These are phyloP conservation scores for Giardia duodenalis DNA, from an alignment of 208 protist genomes.

Conservation along the genomic window DNA sequence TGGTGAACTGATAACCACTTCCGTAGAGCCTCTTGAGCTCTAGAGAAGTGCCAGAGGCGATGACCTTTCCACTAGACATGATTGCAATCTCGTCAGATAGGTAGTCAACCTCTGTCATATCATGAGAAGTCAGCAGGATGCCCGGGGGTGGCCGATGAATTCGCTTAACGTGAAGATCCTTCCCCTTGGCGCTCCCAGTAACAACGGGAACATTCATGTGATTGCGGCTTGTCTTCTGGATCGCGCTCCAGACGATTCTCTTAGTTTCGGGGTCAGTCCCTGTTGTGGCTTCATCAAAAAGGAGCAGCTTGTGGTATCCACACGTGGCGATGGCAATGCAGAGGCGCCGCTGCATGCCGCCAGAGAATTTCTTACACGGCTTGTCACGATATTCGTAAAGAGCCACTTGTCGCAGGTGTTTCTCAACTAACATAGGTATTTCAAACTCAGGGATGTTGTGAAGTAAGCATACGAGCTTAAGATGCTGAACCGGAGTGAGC, in stretches of 20 bases:
- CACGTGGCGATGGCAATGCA: conserved; percentile 57
- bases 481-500: neutral
- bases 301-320: conserved; percentile 50
- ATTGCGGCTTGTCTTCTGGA: neutral
- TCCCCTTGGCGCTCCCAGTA: neutral
- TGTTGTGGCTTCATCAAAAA: conserved; percentile 53
- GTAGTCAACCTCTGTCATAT: conserved; percentile 24
- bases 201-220: neutral
- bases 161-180: neutral
- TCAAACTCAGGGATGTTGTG: conserved; percentile 13
- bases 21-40: neutral
- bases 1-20: neutral
- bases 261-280: conserved; percentile 22
- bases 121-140: conserved; percentile 20
- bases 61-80: neutral
- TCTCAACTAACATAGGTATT: neutral
- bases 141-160: neutral
- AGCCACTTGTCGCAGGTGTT: conserved; percentile 8
- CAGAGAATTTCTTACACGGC: conserved; percentile 33
- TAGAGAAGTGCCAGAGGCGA: neutral
- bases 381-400: neutral
- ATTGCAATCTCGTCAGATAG: neutral
- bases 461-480: neutral
- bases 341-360: conserved; percentile 58
- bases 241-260: conserved; percentile 22